A percentile compares a stretch with the other conserved stretches of the same genome.
Evolutionary conservation across 257 asterid species (phyloP).

Genomic region (Salvia rosmarinus): DNA sequence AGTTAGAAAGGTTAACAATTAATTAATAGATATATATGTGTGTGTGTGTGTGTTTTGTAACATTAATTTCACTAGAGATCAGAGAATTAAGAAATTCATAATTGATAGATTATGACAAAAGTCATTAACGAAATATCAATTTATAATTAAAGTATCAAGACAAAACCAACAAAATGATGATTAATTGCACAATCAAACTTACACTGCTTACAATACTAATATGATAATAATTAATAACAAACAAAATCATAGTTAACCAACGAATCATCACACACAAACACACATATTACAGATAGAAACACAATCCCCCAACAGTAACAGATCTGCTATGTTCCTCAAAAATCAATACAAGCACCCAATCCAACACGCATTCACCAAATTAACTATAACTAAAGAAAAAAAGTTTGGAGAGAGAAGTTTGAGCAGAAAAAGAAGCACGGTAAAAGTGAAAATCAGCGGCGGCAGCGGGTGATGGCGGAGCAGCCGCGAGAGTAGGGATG

Average conservation of each 20-base stretch:
- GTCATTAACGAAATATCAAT: not conserved
- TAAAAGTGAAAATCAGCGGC: constrained; percentile 39
- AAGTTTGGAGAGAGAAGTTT: not conserved
- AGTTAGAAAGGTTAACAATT: no score
- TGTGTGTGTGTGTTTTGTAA: no score
- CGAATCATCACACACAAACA: not conserved
- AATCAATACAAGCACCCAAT: not conserved
- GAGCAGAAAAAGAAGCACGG: not conserved
- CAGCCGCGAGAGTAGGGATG: constrained; percentile 82
- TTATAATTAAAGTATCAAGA: not conserved
- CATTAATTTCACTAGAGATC: not conserved
- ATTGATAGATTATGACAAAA: no score
- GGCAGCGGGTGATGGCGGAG: constrained; percentile 86
- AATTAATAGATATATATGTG: no score
- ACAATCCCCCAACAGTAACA: not conserved
- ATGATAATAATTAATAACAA: constrained; percentile 18
- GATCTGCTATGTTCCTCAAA: constrained; percentile 7
- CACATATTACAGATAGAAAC: no score
- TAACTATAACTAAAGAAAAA: no score
- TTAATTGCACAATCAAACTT: not conserved
- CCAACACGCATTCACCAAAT: not conserved
- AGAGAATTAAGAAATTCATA: no score
- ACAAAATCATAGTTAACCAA: not conserved
- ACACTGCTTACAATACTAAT: not conserved
- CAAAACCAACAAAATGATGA: not conserved